Conservation (phyloP, 1,284 basidiomycete genomes). For the Rhodotorula sp. region DNA sequence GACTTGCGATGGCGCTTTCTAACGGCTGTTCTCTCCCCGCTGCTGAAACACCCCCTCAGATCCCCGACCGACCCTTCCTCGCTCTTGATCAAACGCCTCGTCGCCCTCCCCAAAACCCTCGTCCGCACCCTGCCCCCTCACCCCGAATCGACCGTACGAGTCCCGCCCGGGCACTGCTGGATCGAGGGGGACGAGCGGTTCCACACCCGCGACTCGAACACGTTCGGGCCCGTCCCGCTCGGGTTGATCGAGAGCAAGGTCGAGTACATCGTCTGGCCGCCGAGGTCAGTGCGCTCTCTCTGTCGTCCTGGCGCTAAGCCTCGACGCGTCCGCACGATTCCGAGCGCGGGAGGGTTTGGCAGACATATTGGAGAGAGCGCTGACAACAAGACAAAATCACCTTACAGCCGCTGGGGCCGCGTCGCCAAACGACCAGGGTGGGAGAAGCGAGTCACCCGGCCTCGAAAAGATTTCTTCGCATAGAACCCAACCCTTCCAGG, state of each 20-base stretch:
- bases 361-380: too few relatives aligned
- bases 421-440: conserved; percentile 19
- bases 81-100: conserved; percentile 55
- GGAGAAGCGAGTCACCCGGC: conserved; percentile 23
- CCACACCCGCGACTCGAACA: conserved; percentile 54
- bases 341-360: background rate
- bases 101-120: conserved; percentile 56
- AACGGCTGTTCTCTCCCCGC: background rate
- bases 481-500: background rate
- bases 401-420: conserved; percentile 18
- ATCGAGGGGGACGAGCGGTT: conserved; percentile 57
- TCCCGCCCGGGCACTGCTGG: conserved; percentile 54
- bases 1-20: too few relatives aligned
- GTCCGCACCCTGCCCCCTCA: conserved; percentile 51
- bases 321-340: background rate
- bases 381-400: background rate
- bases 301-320: background rate
- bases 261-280: conserved; percentile 53
- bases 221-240: conserved; percentile 56
- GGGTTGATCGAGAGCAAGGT: conserved; percentile 52
- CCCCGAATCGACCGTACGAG: conserved; percentile 46
- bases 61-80: background rate
- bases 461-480: conserved; percentile 12
- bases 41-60: background rate
- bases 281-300: conserved; percentile 10